Base-by-base conservation (phyloP, 495 filamentous ascomycete genomes). In the Hyphodiscus hymeniophilus region DNA sequence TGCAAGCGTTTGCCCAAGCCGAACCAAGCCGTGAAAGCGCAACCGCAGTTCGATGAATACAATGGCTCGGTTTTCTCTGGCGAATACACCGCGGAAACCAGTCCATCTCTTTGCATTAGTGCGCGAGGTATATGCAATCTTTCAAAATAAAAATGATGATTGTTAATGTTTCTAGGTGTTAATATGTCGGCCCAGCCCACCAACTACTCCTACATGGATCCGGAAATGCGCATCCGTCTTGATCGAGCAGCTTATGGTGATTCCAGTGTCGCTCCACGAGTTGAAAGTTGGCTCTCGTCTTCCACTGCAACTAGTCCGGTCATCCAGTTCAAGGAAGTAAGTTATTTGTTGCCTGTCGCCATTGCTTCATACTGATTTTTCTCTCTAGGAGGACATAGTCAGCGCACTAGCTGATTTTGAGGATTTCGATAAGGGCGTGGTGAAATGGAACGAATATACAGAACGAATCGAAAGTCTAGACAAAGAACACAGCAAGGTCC, bases 41-140 rank as follows among this genome's bases (percentile, higher is more conserved):
- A 15, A 17, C 20, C 12, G 6, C 54, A 56, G 16, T 56, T 34
- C 17, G 54, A 56, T 32, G 7, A 48, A 6, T 48, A 52, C 15
- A 52, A 39, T 10, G 48, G 54, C 3, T 44, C 42, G 32, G 2
- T 18, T 2, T 11, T 56, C 5, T 48, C 54, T 4, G 54, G 48
- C 23, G 12, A 35, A 6, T 56, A 48, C 22, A 8, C 34, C 6
- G 0, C 17, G 5, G 48, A 52, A 1, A 0, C n/a, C 24, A 41
- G 17, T 20, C 48, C 54, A 11, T 42, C 32, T 16, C 31, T 52
- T 20, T 18, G 43, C 10, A 11, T 7, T 18, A 46, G 20, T 17
- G 30, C 45, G 1, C 13, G 21, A 22, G 52, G 52, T 55, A 22
- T 41, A 17, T 39, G 2, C 13, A 1, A 15, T 32, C 36, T 13